phyloP scores from a whole-genome alignment of 1,139 yeast species.

The Nakaseomyces delphensis region DNA sequence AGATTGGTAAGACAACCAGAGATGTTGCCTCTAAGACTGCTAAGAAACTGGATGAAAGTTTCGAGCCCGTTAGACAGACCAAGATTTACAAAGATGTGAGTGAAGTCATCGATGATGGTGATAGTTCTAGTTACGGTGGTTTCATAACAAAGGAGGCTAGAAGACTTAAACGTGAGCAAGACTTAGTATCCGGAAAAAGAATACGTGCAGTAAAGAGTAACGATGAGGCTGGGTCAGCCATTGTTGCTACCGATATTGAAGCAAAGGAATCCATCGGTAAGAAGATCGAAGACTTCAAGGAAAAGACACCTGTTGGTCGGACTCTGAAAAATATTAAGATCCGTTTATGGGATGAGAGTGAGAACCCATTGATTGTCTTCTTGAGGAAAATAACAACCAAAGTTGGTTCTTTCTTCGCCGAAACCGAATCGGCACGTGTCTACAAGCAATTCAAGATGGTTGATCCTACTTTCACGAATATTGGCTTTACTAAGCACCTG shows the following conservation, averaged over 20 bases:
- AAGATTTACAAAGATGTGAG: conserved; percentile 82
- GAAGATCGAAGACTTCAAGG: conserved; percentile 59
- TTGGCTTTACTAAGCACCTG: conserved; percentile 71
- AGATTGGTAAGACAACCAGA: conserved; percentile 82
- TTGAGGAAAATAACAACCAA: conserved; percentile 75
- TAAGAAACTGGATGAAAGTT: conserved; percentile 66
- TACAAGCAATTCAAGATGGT: conserved; percentile 74
- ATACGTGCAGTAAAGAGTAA: conserved; percentile 64
- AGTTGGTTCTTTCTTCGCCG: conserved; percentile 83
- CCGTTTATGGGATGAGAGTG: conserved; percentile 83
- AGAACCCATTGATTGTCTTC: conserved; percentile 79
- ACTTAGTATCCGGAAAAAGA: conserved; percentile 50
- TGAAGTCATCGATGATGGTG: conserved; percentile 86
- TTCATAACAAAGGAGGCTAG: conserved; percentile 82
- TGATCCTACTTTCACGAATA: conserved; percentile 82
- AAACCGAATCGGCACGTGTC: conserved; percentile 92
- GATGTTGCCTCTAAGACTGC: conserved; percentile 74
- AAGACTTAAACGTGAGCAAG: conserved; percentile 61
- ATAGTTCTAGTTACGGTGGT: conserved; percentile 85
- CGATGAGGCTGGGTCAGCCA: conserved; percentile 77
- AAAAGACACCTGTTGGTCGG: conserved; percentile 64
- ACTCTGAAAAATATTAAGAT: conserved; percentile 52
- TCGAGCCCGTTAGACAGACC: conserved; percentile 91
- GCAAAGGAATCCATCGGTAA: conserved; percentile 63
- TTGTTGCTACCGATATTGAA: conserved; percentile 77